phyloP scores from a whole-genome alignment of 352 stramenopile species.

The Thraustotheca clavata region DNA sequence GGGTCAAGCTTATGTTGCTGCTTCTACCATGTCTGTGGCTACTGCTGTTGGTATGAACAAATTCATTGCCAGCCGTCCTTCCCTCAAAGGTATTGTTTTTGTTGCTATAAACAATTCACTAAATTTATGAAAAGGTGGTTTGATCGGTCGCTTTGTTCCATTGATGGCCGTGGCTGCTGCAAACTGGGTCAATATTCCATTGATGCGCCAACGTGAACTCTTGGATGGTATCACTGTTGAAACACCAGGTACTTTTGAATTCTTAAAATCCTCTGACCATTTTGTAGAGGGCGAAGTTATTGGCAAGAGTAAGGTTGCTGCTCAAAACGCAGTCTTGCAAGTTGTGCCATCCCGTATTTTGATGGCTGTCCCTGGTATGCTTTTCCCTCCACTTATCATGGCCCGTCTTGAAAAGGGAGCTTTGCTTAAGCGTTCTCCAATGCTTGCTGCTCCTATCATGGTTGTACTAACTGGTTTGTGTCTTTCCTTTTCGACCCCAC shows the following conservation, averaged over 20 bases:
- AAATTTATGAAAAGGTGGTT: constrained; percentile 23
- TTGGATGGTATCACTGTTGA: constrained; percentile 73
- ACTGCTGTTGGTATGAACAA: constrained; percentile 74
- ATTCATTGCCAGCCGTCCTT: constrained; percentile 47
- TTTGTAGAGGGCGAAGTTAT: constrained; percentile 39
- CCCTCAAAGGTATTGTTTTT: constrained; percentile 33
- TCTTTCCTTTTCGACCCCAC: constrained; percentile 63
- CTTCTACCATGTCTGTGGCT: constrained; percentile 68
- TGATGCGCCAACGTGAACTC: constrained; percentile 86
- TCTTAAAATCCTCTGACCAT: background rate
- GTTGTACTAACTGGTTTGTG: constrained; percentile 62
- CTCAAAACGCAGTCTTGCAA: constrained; percentile 65
- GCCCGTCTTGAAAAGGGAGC: constrained; percentile 54
- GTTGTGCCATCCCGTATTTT: constrained; percentile 79
- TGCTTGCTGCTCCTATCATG: constrained; percentile 56
- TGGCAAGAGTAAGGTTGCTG: constrained; percentile 60
- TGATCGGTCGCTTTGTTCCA: constrained; percentile 65
- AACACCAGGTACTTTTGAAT: constrained; percentile 26
- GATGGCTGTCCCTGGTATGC: constrained; percentile 80
- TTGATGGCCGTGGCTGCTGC: constrained; percentile 77
- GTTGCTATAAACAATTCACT: too few relatives aligned
- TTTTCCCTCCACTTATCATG: constrained; percentile 82
- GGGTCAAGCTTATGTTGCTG: constrained; percentile 66
- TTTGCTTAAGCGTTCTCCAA: constrained; percentile 51
- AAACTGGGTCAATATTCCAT: constrained; percentile 85